Evolutionary conservation across 192 early-diverging fungal genomes (phyloP).

Genomic region (Endogone sp.): DNA sequence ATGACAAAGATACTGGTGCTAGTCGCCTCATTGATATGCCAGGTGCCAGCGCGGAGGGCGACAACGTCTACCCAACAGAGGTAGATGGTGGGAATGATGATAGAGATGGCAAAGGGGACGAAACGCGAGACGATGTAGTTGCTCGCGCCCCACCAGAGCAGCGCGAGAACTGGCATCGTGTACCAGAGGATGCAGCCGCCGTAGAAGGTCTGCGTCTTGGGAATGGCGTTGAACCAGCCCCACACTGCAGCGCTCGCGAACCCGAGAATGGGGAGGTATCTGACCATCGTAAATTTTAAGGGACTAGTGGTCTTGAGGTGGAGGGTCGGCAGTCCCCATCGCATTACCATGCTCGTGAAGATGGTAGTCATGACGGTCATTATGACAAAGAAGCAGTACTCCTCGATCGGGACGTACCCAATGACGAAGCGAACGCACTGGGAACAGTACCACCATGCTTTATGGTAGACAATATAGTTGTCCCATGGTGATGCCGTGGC

Average conservation of each 20-base stretch:
- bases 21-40: constrained; percentile 37
- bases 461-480: constrained; percentile 50
- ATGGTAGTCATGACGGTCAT: constrained; percentile 42
- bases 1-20: constrained; percentile 35
- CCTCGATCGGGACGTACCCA: constrained; percentile 56
- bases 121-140: constrained; percentile 36
- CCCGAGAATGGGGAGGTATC: constrained; percentile 20
- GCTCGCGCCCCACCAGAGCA: constrained; percentile 45
- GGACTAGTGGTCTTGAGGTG: constrained; percentile 14
- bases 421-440: constrained; percentile 44
- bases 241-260: constrained; percentile 12
- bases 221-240: constrained; percentile 27
- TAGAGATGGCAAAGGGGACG: constrained; percentile 5
- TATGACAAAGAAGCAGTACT: constrained; percentile 55
- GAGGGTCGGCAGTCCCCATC: constrained; percentile 25
- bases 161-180: constrained; percentile 37
- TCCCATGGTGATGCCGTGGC: constrained; percentile 52
- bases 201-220: constrained; percentile 36
- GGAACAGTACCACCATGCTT: constrained; percentile 47
- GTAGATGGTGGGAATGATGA: constrained; percentile 38
- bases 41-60: constrained; percentile 38
- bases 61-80: constrained; percentile 43
- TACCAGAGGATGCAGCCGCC: constrained; percentile 42
- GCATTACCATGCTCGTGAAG: constrained; percentile 30
- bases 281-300: constrained; percentile 1